Base-by-base conservation (phyloP, 179 eudicot species). In the Nepenthes alata region DNA sequence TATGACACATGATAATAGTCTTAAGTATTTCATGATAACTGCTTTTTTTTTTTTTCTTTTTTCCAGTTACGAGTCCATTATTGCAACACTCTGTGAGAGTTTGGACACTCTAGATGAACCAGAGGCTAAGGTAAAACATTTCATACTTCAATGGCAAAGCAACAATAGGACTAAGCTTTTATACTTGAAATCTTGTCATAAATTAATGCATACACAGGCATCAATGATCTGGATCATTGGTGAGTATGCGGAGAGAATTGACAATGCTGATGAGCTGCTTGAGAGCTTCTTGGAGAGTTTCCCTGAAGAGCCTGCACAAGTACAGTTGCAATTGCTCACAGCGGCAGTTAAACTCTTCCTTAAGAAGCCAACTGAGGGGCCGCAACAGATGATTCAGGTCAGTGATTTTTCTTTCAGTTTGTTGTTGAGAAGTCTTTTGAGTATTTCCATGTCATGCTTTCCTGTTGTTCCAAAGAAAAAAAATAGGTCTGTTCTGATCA, bases 141-240 rank as follows among this genome's bases (percentile, higher is more conserved):
- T 56, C 35, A 2, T 6, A 64, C 2, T n/a, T 47, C 39, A 57
- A 35, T 65, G 35, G 6, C 13, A 39, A 34, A 11, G 56, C 55
- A 34, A 14, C 5, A 41, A 15, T 37, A 8, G 13, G 45, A 57
- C 11, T 57, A 11, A 47, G 50, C n/a, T 14, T 4, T 62, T 50
- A 14, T 7, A 5, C n/a, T 3, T 12, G 34, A 47, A 53, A 55
- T 57, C 61, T 64, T 57, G 36, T 57, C 11, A 55, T 57, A 37
- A 52, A 54, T 35, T 55, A 38, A 35, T 72, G 14, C 67, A 35
- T 49, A 55, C 57, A 35, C 74, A 93, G 98, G 96, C 98, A 57
- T 93, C 98, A 53, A 93, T 93, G 96, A 93, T 93, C 74, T 93
- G 98, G 98, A 93, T 89, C 60, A 93, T 93, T 79, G 98, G 98